A percentile compares a stretch with the other conserved stretches of the same genome.
Evolutionary conservation across 1,139 yeast species (phyloP).

Genomic region (Geotrichum bryndzae): DNA sequence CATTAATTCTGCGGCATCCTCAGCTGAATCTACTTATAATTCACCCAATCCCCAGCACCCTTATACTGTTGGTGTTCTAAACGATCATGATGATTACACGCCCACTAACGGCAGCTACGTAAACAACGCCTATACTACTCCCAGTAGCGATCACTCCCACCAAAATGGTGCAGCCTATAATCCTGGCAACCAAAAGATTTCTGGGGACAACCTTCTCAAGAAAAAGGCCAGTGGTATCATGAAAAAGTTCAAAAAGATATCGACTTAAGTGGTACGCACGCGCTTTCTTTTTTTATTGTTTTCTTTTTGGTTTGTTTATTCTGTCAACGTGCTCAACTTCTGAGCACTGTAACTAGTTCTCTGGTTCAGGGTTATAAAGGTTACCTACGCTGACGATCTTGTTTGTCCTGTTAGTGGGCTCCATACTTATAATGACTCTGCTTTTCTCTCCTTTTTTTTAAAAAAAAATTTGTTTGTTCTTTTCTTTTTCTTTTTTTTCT

Average conservation of each 20-base stretch:
- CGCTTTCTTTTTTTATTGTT: not conserved
- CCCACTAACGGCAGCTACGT: not conserved
- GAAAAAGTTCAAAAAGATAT: conserved; percentile 2
- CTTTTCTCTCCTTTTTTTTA: too few species aligned
- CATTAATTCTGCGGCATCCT: not conserved
- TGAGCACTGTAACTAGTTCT: too few species aligned
- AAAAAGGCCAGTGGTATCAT: not conserved
- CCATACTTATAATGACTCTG: too few species aligned
- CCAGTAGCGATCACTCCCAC: not conserved
- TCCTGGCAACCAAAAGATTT: not conserved
- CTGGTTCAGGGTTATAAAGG: too few species aligned
- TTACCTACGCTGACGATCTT: too few species aligned
- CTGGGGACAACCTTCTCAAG: not conserved
- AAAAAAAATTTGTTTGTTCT: not conserved
- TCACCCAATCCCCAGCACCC: not conserved
- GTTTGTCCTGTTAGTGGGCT: too few species aligned
- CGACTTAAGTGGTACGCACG: not conserved
- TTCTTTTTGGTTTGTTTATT: not conserved
- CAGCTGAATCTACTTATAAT: not conserved
- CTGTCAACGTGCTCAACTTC: too few species aligned
- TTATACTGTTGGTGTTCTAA: not conserved
- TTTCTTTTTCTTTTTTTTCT: too few species aligned
- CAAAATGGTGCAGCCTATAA: not conserved
- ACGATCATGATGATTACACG: not conserved
- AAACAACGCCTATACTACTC: not conserved